Evolutionary conservation across 2,329 filamentous ascomycete genomes (phyloP).

Genomic region (Trichoderma endophyticum): DNA sequence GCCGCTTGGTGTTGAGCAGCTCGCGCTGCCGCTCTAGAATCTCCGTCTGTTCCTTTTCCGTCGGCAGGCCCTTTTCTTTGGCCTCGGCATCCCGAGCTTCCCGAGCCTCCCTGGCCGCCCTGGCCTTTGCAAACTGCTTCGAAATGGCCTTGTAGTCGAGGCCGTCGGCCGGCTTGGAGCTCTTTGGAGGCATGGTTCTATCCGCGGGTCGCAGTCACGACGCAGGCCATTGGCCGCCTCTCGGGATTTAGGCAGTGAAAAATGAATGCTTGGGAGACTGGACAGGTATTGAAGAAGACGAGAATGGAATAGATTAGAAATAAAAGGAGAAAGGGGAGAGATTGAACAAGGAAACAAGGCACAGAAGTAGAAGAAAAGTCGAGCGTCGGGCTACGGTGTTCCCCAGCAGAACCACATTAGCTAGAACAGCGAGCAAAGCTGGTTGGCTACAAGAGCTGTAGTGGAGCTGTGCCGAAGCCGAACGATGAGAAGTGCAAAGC

Average conservation of each 20-base stretch:
- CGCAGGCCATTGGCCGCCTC: conserved; percentile 18
- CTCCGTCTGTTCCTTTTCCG: conserved; percentile 34
- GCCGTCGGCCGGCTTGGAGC: conserved; percentile 26
- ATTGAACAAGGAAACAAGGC: neutral
- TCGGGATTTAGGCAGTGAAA: neutral
- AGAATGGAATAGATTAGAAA: neutral
- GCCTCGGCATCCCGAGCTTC: conserved; percentile 35
- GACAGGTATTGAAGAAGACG: neutral
- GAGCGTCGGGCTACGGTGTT: conserved; percentile 15
- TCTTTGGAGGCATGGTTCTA: conserved; percentile 29
- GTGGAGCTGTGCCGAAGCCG: conserved; percentile 11
- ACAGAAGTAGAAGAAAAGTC: neutral
- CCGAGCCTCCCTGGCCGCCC: conserved; percentile 44
- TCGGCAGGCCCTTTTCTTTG: conserved; percentile 29
- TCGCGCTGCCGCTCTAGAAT: conserved; percentile 44
- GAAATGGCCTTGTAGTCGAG: conserved; percentile 53
- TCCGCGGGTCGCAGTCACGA: conserved; percentile 8
- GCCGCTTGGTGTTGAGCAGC: conserved; percentile 47
- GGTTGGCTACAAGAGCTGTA: conserved; percentile 2
- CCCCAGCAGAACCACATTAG: conserved; percentile 10
- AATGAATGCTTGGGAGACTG: neutral
- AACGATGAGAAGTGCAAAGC: neutral
- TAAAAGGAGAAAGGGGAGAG: neutral
- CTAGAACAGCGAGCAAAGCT: conserved; percentile 6
- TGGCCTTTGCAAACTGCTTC: conserved; percentile 52